Conservation (phyloP, 192 early-diverging fungal species). For the Polychytrium aggregatum region DNA sequence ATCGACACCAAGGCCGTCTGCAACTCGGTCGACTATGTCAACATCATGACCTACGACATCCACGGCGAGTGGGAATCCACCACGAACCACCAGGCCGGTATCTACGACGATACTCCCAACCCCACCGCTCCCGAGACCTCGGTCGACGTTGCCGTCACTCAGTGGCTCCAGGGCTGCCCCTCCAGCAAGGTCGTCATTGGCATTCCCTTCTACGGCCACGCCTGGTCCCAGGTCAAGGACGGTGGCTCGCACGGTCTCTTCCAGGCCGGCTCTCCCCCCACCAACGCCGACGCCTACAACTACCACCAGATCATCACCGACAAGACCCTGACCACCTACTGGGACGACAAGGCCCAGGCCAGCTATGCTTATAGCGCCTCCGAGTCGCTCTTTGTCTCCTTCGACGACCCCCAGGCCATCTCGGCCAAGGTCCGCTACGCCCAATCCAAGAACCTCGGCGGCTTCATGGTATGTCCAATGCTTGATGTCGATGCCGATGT, state of each 20-base stretch:
- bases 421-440: too few species aligned
- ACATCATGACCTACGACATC: constrained; percentile 25
- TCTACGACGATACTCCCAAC: constrained; percentile 15
- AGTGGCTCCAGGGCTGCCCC: constrained; percentile 9
- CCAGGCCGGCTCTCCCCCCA: neutral
- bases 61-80: constrained; percentile 15
- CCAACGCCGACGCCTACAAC: constrained; percentile 1
- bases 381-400: constrained; percentile 7
- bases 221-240: neutral
- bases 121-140: constrained; percentile 1
- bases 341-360: constrained; percentile 15
- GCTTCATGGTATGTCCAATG: too few species aligned
- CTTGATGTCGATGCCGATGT: too few species aligned
- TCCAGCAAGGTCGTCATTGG: constrained; percentile 12
- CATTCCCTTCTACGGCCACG: constrained; percentile 19
- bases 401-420: too few species aligned
- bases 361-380: constrained; percentile 12
- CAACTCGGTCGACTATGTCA: constrained; percentile 12
- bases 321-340: constrained; percentile 6
- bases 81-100: constrained; percentile 21
- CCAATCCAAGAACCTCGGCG: too few species aligned
- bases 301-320: constrained; percentile 6
- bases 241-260: constrained; percentile 3
- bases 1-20: constrained; percentile 10
- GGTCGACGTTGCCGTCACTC: constrained; percentile 11